phyloP scores from a whole-genome alignment of 352 stramenopile genomes.

The Aphanomyces invadans region DNA sequence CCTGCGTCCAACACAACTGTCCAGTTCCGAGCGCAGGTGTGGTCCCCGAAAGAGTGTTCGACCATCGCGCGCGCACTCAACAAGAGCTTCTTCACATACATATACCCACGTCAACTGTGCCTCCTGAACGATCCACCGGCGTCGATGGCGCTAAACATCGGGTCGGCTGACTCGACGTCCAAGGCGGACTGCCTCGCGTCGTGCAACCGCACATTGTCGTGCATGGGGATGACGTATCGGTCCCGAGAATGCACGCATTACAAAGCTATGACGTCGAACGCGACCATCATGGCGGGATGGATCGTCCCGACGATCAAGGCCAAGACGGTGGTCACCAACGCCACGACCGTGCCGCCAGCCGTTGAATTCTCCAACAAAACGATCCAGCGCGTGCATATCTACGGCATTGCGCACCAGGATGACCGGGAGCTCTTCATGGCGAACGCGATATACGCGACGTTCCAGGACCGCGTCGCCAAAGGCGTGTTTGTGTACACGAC shows the following conservation, averaged over 20 bases:
- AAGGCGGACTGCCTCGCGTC: not conserved
- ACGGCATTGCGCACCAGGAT: slow-evolving; percentile 19
- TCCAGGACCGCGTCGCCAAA: not conserved
- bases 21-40: not conserved
- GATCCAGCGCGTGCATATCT: not conserved
- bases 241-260: not conserved
- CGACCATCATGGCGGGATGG: not conserved
- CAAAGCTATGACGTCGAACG: not conserved
- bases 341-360: not conserved
- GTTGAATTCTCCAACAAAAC: not conserved
- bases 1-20: not conserved
- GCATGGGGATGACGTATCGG: not conserved
- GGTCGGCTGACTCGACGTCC: not conserved
- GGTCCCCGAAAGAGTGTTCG: not conserved
- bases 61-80: not conserved
- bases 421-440: slow-evolving; percentile 23
- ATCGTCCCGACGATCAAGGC: not conserved
- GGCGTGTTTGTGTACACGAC: slow-evolving; percentile 23
- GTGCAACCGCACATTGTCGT: slow-evolving; percentile 5
- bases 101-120: not conserved
- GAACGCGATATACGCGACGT: not conserved
- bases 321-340: not conserved
- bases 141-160: not conserved
- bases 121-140: not conserved
- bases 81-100: not conserved